Base-by-base conservation (phyloP, 768 basidiomycete genomes). In the Termitomyces sp. region DNA sequence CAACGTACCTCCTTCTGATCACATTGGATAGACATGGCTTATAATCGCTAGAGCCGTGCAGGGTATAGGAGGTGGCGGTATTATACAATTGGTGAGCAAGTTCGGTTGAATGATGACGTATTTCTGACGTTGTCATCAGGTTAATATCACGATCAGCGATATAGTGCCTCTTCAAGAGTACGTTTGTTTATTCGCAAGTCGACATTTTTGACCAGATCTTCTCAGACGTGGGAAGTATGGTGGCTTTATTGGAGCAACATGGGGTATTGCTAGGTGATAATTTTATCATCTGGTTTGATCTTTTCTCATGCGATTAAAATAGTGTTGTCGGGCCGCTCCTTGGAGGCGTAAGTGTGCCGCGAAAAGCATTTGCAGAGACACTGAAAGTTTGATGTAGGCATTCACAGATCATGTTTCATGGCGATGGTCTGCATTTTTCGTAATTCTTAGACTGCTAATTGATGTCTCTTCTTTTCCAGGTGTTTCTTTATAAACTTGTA, bases 61-160 rank as follows among this genome's bases (percentile, higher is more conserved):
- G 67, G 92, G 92, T 9, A 84, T 93, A 31, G 92, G 92, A 26
- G 90, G 89, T 7, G 90, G 89, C 10, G 90, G 88, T 5, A 86
- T 92, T 58, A 75, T 91, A 16, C 88, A 89, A 65, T 73, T 91
- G 61, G 86, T 80, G 20, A 55, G 73, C 31, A 33, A 47, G 31
- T 6, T 54, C 9, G 22, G 20, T 46, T 36, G 51, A 13, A 9
- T 5, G 51, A 31, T 49, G 39, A 48, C 31, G 10, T 52, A 53
- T n/a, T 12, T 39, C 3, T 53, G 54, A 37, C 28, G 18, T 18
- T 54, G 47, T 54, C 56, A 50, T 16, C 56, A 81, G 79, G 74
- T 88, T 7, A 81, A 86, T 51, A 92, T 92, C 63, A 88, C 83
- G 2, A 84, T 92, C 44, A 83, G 87, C 45, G 93, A 95, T 70